Conservation (phyloP, 352 stramenopile species). For the Sclerospora graminicola region DNA sequence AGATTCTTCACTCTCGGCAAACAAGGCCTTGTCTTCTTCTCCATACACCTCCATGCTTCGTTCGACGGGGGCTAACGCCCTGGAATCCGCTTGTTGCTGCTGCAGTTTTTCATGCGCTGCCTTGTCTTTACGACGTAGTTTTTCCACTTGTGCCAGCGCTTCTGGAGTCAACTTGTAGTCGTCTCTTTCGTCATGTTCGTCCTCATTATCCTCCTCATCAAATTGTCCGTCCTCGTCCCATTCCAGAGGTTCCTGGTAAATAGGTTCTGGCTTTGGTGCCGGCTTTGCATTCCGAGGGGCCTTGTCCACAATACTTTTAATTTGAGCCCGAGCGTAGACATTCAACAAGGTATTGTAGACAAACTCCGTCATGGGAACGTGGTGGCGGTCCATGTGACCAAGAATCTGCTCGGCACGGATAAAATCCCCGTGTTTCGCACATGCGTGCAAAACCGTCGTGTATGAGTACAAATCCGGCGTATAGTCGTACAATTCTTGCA, state of each 20-base stretch:
- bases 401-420: constrained; percentile 67
- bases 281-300: constrained; percentile 47
- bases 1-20: constrained; percentile 25
- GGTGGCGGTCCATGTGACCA: constrained; percentile 55
- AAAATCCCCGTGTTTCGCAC: constrained; percentile 66
- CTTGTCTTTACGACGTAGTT: constrained; percentile 25
- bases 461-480: constrained; percentile 66
- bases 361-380: constrained; percentile 52
- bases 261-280: constrained; percentile 22
- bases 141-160: constrained; percentile 20
- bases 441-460: constrained; percentile 67
- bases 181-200: constrained; percentile 33
- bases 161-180: constrained; percentile 34
- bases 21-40: constrained; percentile 23
- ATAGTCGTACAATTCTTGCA: constrained; percentile 84
- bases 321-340: constrained; percentile 68
- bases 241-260: constrained; percentile 63
- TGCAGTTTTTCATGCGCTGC: constrained; percentile 20
- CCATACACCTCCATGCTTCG: constrained; percentile 28
- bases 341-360: constrained; percentile 73
- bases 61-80: constrained; percentile 13
- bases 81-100: constrained; percentile 27
- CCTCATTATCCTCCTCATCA: constrained; percentile 45
- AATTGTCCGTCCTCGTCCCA: constrained; percentile 65
- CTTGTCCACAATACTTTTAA: constrained; percentile 54